Evolutionary conservation across 345 rosid genomes (phyloP).

Genomic region (Xanthoceras sorbifolium): DNA sequence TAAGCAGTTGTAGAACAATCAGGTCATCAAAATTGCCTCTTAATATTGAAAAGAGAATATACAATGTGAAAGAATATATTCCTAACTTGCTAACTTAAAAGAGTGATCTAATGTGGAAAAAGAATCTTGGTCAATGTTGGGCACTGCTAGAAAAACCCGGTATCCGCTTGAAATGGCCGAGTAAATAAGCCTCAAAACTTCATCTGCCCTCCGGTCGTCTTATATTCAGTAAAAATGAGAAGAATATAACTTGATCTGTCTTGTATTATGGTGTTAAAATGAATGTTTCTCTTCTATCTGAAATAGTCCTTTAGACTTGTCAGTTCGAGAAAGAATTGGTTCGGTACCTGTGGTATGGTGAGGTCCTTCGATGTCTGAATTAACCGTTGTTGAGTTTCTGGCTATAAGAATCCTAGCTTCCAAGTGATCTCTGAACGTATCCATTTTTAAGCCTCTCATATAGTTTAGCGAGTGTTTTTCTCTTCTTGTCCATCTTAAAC

Average conservation of each 20-base stretch:
- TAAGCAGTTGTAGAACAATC: too few relatives aligned
- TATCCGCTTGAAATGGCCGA: neutral
- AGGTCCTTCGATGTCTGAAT: neutral
- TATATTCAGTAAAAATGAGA: neutral
- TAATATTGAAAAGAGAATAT: too few relatives aligned
- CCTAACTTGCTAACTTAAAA: neutral
- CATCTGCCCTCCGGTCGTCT: slow-evolving; percentile 10
- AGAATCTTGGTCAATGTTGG: slow-evolving; percentile 19
- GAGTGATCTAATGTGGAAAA: slow-evolving; percentile 23
- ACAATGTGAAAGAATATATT: slow-evolving; percentile 31
- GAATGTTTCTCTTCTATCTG: slow-evolving; percentile 10
- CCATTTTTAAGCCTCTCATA: slow-evolving; percentile 66
- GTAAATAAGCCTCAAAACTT: neutral
- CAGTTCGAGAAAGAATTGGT: neutral
- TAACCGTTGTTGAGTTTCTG: neutral
- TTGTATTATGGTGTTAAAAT: slow-evolving; percentile 12
- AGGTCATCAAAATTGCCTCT: too few relatives aligned
- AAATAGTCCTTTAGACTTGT: slow-evolving; percentile 6
- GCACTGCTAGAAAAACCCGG: neutral
- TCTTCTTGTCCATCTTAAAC: slow-evolving; percentile 92
- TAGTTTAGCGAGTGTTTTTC: slow-evolving; percentile 75
- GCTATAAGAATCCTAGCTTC: slow-evolving; percentile 34
- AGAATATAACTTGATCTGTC: slow-evolving; percentile 10
- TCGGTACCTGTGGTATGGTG: slow-evolving; percentile 3
- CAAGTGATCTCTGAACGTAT: slow-evolving; percentile 78